Conservation (phyloP, 345 rosid species). For the Abelmoschus esculentus region DNA sequence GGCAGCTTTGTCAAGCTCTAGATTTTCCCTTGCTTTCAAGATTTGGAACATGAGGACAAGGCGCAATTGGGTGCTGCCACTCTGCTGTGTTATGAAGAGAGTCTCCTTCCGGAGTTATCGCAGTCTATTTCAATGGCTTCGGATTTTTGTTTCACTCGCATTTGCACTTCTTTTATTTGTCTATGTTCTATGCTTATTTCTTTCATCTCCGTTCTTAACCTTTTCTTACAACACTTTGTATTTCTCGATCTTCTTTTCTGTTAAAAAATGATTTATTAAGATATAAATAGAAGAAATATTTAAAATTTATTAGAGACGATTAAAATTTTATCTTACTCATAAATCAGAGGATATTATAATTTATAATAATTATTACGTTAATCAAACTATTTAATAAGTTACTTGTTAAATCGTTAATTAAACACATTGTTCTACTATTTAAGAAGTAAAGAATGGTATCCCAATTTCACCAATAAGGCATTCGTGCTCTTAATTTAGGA, state of each 20-base stretch:
- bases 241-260: neutral
- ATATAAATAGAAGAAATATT: too few species aligned
- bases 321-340: too few species aligned
- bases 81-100: neutral
- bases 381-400: too few species aligned
- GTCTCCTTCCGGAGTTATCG: conserved; percentile 10
- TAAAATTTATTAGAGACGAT: too few species aligned
- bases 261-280: neutral
- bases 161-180: neutral
- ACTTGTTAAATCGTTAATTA: too few species aligned
- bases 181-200: neutral
- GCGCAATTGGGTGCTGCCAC: neutral
- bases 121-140: conserved; percentile 3
- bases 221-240: neutral
- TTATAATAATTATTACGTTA: too few species aligned
- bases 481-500: neutral
- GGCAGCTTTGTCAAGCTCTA: conserved; percentile 4
- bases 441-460: neutral
- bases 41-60: conserved; percentile 5
- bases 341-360: too few species aligned
- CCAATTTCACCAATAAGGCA: neutral
- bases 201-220: neutral
- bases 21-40: conserved; percentile 9
- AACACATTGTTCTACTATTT: too few species aligned
- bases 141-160: neutral